These are phyloP conservation scores for Zopfia rhizophila DNA, from an alignment of 2,329 filamentous ascomycete species.

Conservation along the genomic window DNA sequence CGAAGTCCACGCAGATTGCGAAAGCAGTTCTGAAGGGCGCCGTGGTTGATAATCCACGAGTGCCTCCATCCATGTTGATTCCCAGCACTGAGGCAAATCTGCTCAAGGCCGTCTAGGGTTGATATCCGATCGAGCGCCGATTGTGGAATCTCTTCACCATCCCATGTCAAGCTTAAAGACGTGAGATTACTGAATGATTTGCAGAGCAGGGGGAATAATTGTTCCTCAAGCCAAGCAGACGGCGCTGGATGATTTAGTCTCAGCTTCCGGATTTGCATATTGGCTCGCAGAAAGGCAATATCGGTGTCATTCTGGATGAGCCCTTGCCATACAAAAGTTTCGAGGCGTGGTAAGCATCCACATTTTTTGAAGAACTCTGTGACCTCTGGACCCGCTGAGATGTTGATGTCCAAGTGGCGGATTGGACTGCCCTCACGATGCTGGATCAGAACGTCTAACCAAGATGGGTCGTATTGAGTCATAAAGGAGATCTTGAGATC, in stretches of 20 bases:
- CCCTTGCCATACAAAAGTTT: background rate
- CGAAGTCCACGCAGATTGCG: background rate
- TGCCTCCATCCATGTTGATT: background rate
- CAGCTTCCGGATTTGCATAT: background rate
- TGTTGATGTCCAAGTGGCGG: background rate
- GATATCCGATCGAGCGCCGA: background rate
- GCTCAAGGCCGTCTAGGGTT: background rate
- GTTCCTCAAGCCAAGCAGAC: background rate
- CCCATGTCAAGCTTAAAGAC: slow-evolving; percentile 1
- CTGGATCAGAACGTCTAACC: background rate
- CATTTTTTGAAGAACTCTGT: background rate
- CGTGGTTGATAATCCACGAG: background rate
- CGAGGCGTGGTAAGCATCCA: background rate
- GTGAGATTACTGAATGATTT: background rate
- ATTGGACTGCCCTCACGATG: background rate
- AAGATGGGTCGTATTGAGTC: background rate
- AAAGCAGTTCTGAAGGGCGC: background rate
- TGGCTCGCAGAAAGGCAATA: background rate
- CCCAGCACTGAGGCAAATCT: background rate
- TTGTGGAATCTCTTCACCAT: background rate
- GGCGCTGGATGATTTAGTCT: background rate
- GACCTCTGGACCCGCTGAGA: background rate
- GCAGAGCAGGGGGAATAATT: background rate
- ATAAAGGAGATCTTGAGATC: background rate
- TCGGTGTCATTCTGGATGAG: background rate